These are phyloP conservation scores for Euphrasia confusa DNA, from an alignment of 257 asterid species.

Conservation along the genomic window DNA sequence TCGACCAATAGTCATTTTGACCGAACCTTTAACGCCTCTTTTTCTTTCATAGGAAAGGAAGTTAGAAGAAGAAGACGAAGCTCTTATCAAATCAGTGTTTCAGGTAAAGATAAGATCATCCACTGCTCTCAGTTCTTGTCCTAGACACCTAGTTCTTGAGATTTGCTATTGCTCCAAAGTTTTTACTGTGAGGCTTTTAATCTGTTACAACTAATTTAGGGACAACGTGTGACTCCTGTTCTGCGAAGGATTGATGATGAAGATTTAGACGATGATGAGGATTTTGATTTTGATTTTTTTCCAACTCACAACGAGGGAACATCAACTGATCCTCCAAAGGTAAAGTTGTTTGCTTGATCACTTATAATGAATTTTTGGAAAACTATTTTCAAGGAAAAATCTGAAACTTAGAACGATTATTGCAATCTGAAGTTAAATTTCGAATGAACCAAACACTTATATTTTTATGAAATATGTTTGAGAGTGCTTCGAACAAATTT, in stretches of 20 bases:
- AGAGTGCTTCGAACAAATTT: too few relatives aligned
- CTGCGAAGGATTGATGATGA: constrained; percentile 58
- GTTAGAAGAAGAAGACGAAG: constrained; percentile 74
- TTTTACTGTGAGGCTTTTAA: constrained; percentile 15
- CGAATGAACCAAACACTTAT: neutral
- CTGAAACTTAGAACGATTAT: neutral
- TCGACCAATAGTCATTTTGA: neutral
- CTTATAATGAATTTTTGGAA: neutral
- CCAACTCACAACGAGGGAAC: constrained; percentile 27
- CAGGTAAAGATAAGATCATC: constrained; percentile 26
- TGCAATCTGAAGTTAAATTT: neutral
- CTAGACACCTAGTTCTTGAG: neutral
- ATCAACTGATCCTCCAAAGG: constrained; percentile 42
- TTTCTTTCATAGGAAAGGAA: constrained; percentile 43
- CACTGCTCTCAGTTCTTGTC: neutral
- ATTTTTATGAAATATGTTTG: neutral
- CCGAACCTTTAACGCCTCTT: neutral
- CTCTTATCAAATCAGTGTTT: constrained; percentile 57
- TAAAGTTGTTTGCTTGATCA: constrained; percentile 15
- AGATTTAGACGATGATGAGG: constrained; percentile 45
- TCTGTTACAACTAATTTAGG: constrained; percentile 31
- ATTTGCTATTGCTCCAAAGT: neutral
- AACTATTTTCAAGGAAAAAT: neutral
- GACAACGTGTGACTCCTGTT: constrained; percentile 38
- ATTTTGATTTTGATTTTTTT: constrained; percentile 28